phyloP scores from a whole-genome alignment of 345 rosid species.

The Acer negundo region DNA sequence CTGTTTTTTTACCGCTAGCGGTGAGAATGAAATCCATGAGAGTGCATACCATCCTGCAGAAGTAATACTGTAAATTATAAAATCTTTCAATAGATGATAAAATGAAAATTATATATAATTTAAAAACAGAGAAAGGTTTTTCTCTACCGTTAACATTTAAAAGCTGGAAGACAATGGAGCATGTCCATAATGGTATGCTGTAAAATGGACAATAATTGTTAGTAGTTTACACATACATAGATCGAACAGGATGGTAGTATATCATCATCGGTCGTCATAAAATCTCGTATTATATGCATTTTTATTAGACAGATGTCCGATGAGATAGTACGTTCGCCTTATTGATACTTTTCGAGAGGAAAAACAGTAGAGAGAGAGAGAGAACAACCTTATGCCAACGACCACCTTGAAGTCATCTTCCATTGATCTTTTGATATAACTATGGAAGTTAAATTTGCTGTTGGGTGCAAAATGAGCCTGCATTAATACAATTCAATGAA shows the following conservation, averaged over 20 bases:
- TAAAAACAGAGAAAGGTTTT: background rate
- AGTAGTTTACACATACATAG: background rate
- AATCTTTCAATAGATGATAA: background rate
- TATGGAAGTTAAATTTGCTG: conserved; percentile 52
- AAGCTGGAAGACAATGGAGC: conserved; percentile 36
- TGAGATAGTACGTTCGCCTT: too few relatives aligned
- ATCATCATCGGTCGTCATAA: background rate
- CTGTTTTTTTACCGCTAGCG: conserved; percentile 30
- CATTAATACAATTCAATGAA: background rate
- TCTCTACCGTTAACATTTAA: conserved; percentile 30
- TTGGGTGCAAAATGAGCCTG: conserved; percentile 57
- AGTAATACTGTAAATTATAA: background rate
- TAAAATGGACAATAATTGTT: background rate
- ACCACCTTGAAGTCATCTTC: conserved; percentile 64
- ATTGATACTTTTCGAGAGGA: background rate
- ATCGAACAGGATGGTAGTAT: too few relatives aligned
- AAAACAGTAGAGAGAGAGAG: background rate
- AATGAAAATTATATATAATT: background rate
- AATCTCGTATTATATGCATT: background rate
- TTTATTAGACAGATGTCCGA: too few relatives aligned
- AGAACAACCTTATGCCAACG: conserved; percentile 50
- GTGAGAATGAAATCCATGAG: conserved; percentile 31
- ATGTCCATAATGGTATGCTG: conserved; percentile 45
- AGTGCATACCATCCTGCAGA: conserved; percentile 36
- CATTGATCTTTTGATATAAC: conserved; percentile 50